Evolutionary conservation across 257 asterid genomes (phyloP), one percentile per base, ranked within the genome.

Genomic region (Mitragyna speciosa): DNA sequence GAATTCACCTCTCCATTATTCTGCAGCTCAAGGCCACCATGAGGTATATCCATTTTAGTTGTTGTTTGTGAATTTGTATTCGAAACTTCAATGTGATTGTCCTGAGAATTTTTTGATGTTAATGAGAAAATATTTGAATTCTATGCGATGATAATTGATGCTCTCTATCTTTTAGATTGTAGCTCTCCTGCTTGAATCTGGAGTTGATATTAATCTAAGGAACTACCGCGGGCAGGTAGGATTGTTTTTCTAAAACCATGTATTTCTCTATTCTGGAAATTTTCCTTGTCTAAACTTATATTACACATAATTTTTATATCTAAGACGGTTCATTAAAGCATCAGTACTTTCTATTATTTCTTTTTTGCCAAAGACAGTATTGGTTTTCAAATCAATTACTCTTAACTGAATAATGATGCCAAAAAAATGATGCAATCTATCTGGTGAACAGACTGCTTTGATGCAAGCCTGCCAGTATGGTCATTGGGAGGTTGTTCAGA

Each of bases 381-480:
- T 78, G n/a, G 19, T 41, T 17, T 22, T 41, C 11, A 16, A 41
- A 12, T 31, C 15, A 6, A 7, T 8, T 12, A 56, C 28, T 49
- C 56, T 45, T 45, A 3, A 66, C 47, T 63, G 73, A 79, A 47
- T 15, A 0, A 26, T 65, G 75, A 66, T 10, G 24, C 1, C 12
- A 3, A 30, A 36, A 43, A 28, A 5, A 16, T 70, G 28, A 79
- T 83, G 56, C 49, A 67, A 33, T 84, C 48, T 81, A 52, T 87
- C 41, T 76, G 82, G 76, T 84, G 80, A 79, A 85, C 92, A 94
- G 98, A 94, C 97, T 63, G 97, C 98, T 63, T 70, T 94, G 92
- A 94, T 94, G 97, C 98, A 92, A 91, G 98, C 97, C 80, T 94
- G 97, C 80, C 97, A 92, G 83, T 89, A 87, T 82, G 97, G 98